Base-by-base conservation (phyloP, 257 asterid species). In the Solanum etuberosum region DNA sequence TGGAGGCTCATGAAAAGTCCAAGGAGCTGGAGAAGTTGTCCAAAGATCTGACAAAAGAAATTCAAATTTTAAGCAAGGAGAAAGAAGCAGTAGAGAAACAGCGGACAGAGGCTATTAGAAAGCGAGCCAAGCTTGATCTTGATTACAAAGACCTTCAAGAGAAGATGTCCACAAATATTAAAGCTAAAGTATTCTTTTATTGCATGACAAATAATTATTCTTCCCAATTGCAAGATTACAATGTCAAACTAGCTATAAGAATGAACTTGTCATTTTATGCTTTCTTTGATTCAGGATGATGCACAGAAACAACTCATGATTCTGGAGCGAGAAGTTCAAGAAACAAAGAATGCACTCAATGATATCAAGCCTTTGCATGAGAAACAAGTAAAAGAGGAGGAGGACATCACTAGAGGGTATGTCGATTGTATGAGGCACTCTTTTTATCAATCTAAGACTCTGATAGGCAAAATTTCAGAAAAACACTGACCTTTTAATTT, bases 51-150 rank as follows among this genome's bases (percentile, higher is more conserved):
- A 88, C 89, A 7, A 97, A 95, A 92, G 99, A 94, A 92, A 90
- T 89, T 88, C 98, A 95, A 91, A 95, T 92, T 88, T 90, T 94
- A 86, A 93, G 88, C 90, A 94, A 94, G 89, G 99, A 97, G 91
- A 97, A 94, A 91, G 99, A 94, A 87, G 93, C 95, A 76, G 89
- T 93, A 63, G 99, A 94, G 92, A 97, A 97, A 91, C 98, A 94
- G 87, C 92, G 92, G 86, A 93, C 92, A 48, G 99, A 92, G 89
- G 99, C 98, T 85, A 93, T 97, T 54, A 93, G 93, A 90, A 95
- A 92, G 90, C 98, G 97, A 86, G 97, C 99, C 51, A 93, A 95
- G 88, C 94, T 97, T 85, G 99, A 97, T 89, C 98, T 94, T 90
- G 99, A 95, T 91, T 93, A 92, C 90, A 95, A 94, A 86, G 99